Evolutionary conservation across 176 grass and related monocot species (phyloP), one percentile per base, ranked within the genome.

Genomic region (Avena insularis): DNA sequence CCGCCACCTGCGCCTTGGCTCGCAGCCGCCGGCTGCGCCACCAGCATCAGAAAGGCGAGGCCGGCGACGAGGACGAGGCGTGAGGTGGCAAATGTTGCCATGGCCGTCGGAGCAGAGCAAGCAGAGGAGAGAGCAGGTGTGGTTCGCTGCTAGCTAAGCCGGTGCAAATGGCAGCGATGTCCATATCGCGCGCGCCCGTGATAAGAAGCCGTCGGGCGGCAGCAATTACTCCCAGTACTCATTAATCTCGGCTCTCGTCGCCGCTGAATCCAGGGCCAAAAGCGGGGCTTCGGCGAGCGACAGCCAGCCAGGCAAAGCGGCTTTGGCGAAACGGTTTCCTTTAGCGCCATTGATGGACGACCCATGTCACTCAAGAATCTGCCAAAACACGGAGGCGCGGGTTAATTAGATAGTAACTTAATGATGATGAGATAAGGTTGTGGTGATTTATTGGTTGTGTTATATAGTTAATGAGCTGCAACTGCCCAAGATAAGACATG

Each of bases 31-130:
- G 29, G 31, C 75, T 10, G 62, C 47, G 54, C 20, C 6, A 4
- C 12, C 13, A 88, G 63, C 25, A 79, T 20, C 74, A 88, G 54
- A 74, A 88, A 71, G 8, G 64, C 81, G 13, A 88, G 62, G 27
- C 19, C 48, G 19, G 87, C 19, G 29, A 49, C 43, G 64, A 84
- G 43, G 81, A 38, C 27, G 11, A 89, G 74, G 9, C 60, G 53
- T 11, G 60, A 10, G 60, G 4, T 10, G 27, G 40, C 25, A 9
- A 79, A 17, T 6, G 75, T 61, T 2, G 75, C 81, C 81, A 79
- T 83, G 53, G 47, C 64, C 81, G 79, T 84, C 19, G 47, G 33
- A 57, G 50, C 33, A 16, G 21, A 13, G 35, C 35, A 10, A 17
- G 5, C 9, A 9, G 9, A 3, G 21, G 58, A 62, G 9, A 15